Base-by-base conservation (phyloP, 1,139 yeast species). In the Candida sp. region DNA sequence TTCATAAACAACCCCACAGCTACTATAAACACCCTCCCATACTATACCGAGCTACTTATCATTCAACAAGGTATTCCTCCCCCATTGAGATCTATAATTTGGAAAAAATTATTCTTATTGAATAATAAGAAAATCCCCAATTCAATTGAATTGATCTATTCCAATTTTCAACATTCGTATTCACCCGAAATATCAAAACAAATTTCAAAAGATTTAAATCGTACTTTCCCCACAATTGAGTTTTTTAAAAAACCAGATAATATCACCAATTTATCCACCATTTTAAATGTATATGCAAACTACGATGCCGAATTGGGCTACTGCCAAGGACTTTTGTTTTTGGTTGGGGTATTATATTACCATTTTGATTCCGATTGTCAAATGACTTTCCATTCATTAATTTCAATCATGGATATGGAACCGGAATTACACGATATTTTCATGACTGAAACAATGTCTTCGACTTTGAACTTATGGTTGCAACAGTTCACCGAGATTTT, bases 231-330 rank as follows among this genome's bases (percentile, higher is more conserved):
- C 2, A 68, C 70, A 22, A 68, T 82, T 32, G 63, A 65, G 3
- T 73, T 80, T 60, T 82, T 83, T 61, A 64, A 70, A 46, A 63
- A 70, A 29, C 65, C 62, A 22, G 64, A 68, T 12, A 80, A 81
- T n/a, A 56, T 66, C 37, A 48, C 58, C 21, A 70, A 70, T 53
- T 73, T 83, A 43, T 82, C 82, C 35, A 74, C 77, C 29, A 78
- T 83, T 23, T 68, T 83, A 50, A 79, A 84, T 46, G 88, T 86
- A 0, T 83, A 79, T 54, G 81, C 85, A 41, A 79, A 82, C 51
- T 83, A 81, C 55, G 88, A 83, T 58, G 75, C 76, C 42, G 86
- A 82, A 52, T 78, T 83, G 49, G 89, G 89, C 6, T 83, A 83
- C 57, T 83, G 89, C 57, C 89, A 83, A 58, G 89, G 89, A 4